Percentiles rank a stretch among this genome's conserved stretches.
Conservation (phyloP, 352 stramenopile genomes). For the Pythium periplocum region DNA sequence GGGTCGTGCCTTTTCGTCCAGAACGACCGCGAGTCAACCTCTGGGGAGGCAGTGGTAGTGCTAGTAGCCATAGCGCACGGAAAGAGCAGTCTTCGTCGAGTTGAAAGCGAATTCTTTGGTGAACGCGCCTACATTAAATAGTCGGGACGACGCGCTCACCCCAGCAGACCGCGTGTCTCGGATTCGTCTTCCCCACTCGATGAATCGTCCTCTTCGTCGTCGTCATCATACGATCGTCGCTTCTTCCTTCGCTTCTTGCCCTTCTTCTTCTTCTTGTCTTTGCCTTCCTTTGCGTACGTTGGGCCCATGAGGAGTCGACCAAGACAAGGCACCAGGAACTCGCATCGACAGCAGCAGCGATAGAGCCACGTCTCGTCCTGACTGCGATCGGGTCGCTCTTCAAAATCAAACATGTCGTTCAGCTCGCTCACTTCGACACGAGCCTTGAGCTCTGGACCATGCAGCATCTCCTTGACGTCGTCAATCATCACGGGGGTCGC, state of each 20-base stretch:
- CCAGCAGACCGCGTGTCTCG: slow-evolving; percentile 48
- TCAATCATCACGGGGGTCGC: slow-evolving; percentile 72
- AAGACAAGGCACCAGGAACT: slow-evolving; percentile 70
- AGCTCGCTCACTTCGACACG: slow-evolving; percentile 57
- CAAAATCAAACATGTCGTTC: slow-evolving; percentile 45
- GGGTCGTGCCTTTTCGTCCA: slow-evolving; percentile 49
- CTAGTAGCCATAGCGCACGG: too few relatives aligned
- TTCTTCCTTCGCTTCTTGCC: slow-evolving; percentile 13
- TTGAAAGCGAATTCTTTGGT: too few relatives aligned
- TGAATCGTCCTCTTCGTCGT: slow-evolving; percentile 17
- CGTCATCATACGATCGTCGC: slow-evolving; percentile 35
- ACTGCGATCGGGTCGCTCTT: slow-evolving; percentile 16
- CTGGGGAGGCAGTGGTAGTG: slow-evolving; percentile 6
- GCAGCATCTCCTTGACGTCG: slow-evolving; percentile 71
- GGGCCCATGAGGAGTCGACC: slow-evolving; percentile 56
- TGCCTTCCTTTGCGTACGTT: slow-evolving; percentile 45
- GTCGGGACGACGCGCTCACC: slow-evolving; percentile 14
- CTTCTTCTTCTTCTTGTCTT: slow-evolving; percentile 30
- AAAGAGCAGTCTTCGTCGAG: too few relatives aligned
- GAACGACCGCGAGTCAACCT: slow-evolving; percentile 17
- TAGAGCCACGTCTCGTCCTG: slow-evolving; percentile 54
- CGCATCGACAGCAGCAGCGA: slow-evolving; percentile 66
- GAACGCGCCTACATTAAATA: too few relatives aligned
- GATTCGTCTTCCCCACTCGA: slow-evolving; percentile 21
- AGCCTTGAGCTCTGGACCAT: slow-evolving; percentile 49